A percentile compares a stretch with the other conserved stretches of the same genome.
Evolutionary conservation across 176 grass and related monocot species (phyloP).

Genomic region (Zoysia japonica): DNA sequence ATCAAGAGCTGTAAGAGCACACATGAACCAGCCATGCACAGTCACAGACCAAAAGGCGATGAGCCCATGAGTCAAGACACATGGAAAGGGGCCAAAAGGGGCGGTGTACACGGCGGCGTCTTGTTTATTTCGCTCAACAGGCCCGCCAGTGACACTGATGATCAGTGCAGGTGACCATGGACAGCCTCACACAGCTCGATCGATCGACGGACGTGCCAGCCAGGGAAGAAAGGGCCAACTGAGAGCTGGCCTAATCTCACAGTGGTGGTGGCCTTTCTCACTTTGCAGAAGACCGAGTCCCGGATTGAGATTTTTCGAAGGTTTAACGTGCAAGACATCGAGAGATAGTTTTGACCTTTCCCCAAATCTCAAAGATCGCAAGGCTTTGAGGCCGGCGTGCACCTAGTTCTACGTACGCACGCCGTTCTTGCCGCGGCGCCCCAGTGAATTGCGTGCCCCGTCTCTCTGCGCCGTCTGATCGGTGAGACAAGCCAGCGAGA

Average conservation of each 20-base stretch:
- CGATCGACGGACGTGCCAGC: no score
- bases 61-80: constrained; percentile 22
- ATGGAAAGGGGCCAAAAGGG: constrained; percentile 40
- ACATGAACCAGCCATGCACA: constrained; percentile 29
- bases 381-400: constrained; percentile 24
- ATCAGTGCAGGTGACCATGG: neutral
- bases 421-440: constrained; percentile 14
- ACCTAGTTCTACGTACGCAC: constrained; percentile 41
- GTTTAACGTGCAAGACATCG: no score
- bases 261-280: no score
- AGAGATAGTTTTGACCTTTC: no score
- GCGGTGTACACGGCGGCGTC: constrained; percentile 17
- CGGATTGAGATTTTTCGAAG: no score
- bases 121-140: constrained; percentile 1
- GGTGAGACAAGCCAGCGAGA: no score
- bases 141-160: neutral
- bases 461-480: no score
- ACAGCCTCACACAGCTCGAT: neutral
- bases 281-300: no score
- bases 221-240: no score
- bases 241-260: no score
- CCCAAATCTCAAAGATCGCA: neutral
- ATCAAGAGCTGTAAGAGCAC: constrained; percentile 19
- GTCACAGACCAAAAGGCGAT: constrained; percentile 6
- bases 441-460: no score